Evolutionary conservation across 176 grass and related monocot genomes (phyloP).

Genomic region (Oryza nivara): DNA sequence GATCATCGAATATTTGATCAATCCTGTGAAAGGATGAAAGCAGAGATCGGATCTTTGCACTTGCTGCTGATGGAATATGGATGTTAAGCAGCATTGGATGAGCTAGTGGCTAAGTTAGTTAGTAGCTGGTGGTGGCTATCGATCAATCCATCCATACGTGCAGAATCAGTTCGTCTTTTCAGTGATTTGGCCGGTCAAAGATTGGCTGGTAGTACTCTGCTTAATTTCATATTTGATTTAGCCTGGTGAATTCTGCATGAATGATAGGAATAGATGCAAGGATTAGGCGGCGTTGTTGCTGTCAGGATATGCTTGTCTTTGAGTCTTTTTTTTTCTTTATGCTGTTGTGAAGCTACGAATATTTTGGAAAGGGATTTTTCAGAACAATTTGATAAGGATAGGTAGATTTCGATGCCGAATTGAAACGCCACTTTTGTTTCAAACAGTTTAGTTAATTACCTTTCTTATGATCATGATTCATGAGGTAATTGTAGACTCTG

Average conservation of each 20-base stretch:
- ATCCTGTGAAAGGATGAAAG: constrained; percentile 40
- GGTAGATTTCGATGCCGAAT: background rate
- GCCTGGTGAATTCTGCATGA: background rate
- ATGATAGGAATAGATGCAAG: background rate
- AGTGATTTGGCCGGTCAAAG: constrained; percentile 37
- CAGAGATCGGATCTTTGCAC: constrained; percentile 24
- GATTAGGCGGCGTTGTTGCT: background rate
- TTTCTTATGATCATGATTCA: background rate
- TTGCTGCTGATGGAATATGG: constrained; percentile 24
- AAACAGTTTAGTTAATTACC: background rate
- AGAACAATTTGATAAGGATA: constrained; percentile 17
- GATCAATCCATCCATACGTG: background rate
- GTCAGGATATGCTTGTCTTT: constrained; percentile 11
- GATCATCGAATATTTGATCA: constrained; percentile 41
- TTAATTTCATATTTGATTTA: background rate
- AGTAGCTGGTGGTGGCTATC: background rate
- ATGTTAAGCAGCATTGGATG: background rate
- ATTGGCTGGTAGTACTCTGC: background rate
- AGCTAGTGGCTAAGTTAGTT: constrained; percentile 8
- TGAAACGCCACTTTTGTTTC: background rate
- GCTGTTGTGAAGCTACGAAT: background rate
- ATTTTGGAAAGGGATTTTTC: background rate
- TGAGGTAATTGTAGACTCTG: background rate
- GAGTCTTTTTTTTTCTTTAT: background rate
- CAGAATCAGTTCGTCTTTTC: constrained; percentile 19